phyloP scores from a whole-genome alignment of 371 early-diverging fungal species.

The Lichtheimia corymbifera region DNA sequence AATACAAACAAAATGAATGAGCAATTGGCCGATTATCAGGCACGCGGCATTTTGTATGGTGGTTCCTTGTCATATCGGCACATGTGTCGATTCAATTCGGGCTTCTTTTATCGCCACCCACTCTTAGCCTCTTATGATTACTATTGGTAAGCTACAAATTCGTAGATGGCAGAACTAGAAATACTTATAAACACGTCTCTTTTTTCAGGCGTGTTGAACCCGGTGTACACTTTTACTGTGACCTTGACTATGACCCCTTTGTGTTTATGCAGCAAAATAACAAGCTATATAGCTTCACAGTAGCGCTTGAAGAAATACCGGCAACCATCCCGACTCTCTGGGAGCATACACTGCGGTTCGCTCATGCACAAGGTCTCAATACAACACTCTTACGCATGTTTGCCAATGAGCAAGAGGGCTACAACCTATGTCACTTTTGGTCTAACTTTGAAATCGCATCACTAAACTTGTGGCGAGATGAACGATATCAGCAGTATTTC shows the following conservation, averaged over 20 bases:
- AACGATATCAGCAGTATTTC: slow-evolving; percentile 76
- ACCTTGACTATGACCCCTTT: slow-evolving; percentile 92
- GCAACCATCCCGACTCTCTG: slow-evolving; percentile 87
- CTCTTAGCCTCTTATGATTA: slow-evolving; percentile 81
- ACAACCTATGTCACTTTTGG: slow-evolving; percentile 86
- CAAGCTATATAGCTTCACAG: slow-evolving; percentile 84
- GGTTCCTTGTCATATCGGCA: slow-evolving; percentile 39
- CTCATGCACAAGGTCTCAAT: slow-evolving; percentile 35
- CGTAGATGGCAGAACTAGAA: not conserved
- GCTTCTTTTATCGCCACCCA: slow-evolving; percentile 91
- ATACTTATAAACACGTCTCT: slow-evolving; percentile 28
- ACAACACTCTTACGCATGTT: slow-evolving; percentile 42
- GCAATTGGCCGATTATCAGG: slow-evolving; percentile 58
- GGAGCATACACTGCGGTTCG: slow-evolving; percentile 65
- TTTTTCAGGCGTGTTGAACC: slow-evolving; percentile 97
- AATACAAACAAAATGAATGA: slow-evolving; percentile 59
- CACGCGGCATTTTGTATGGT: slow-evolving; percentile 70
- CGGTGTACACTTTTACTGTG: slow-evolving; percentile 86
- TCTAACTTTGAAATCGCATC: slow-evolving; percentile 91
- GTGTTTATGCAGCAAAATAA: slow-evolving; percentile 72
- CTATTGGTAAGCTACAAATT: slow-evolving; percentile 78
- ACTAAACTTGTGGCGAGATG: slow-evolving; percentile 73
- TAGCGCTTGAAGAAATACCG: slow-evolving; percentile 78
- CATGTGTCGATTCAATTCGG: slow-evolving; percentile 73
- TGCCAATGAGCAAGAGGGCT: slow-evolving; percentile 40